A percentile compares a stretch with the other conserved stretches of the same genome.
These are phyloP conservation scores for Amylostereum areolatum DNA, from an alignment of 1,284 basidiomycete species.

Conservation along the genomic window DNA sequence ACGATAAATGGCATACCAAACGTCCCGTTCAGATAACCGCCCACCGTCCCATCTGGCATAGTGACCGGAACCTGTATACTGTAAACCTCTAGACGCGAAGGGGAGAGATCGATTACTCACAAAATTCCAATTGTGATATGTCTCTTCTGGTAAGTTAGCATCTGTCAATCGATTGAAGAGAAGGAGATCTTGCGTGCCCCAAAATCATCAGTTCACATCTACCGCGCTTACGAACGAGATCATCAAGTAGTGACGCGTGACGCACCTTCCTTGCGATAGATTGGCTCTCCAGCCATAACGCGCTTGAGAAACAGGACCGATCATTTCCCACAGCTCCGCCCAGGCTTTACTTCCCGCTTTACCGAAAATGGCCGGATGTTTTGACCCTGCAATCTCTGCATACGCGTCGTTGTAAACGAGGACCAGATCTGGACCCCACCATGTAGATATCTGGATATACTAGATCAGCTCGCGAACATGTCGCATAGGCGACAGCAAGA, in stretches of 20 bases:
- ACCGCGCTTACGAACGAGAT: neutral
- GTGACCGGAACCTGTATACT: neutral
- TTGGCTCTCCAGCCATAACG: neutral
- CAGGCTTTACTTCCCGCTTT: neutral
- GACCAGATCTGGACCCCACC: conserved; percentile 1
- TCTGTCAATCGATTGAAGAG: neutral
- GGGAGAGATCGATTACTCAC: neutral
- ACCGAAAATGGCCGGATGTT: neutral
- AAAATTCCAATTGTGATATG: conserved; percentile 1
- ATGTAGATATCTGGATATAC: neutral
- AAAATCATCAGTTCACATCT: neutral
- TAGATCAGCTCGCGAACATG: neutral
- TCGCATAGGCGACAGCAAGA: neutral
- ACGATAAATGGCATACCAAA: neutral
- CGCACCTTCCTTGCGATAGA: neutral
- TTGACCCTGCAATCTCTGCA: neutral
- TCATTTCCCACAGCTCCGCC: conserved; percentile 1
- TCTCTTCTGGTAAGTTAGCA: neutral
- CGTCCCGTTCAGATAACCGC: neutral
- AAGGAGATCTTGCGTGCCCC: neutral
- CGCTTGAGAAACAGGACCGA: neutral
- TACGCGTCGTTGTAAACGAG: conserved; percentile 1
- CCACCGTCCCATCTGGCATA: neutral
- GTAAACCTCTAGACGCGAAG: neutral
- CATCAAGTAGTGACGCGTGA: neutral